Conservation (phyloP, 2,329 filamentous ascomycete species). For the Colletotrichum orbiculare region DNA sequence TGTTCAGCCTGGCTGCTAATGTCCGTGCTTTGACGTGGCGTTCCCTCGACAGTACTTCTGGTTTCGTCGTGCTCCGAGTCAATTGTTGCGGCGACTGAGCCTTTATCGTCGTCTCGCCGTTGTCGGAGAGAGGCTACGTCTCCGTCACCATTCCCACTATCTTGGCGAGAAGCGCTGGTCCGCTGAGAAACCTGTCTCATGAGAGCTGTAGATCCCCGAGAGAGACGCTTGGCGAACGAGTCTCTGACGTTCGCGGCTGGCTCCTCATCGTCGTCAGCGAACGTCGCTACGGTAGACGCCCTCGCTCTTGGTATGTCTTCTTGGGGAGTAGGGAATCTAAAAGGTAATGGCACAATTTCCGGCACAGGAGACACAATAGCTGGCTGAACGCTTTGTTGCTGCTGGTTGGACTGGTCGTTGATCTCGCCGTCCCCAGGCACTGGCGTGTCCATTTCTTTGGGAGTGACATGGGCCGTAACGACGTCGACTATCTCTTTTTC, state of each 20-base stretch:
- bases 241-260: conserved; percentile 39
- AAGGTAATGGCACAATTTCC: conserved; percentile 73
- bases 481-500: conserved; percentile 55
- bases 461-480: conserved; percentile 64
- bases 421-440: conserved; percentile 4
- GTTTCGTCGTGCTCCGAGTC: conserved; percentile 63
- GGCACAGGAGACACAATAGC: conserved; percentile 57
- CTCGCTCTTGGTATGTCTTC: conserved; percentile 52
- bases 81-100: conserved; percentile 68
- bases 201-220: conserved; percentile 55
- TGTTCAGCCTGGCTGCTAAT: conserved; percentile 52
- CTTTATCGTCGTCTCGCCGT: conserved; percentile 52
- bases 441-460: conserved; percentile 56
- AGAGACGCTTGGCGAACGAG: conserved; percentile 61
- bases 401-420: not conserved
- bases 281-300: conserved; percentile 76
- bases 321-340: conserved; percentile 64
- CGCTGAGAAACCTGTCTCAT: conserved; percentile 51
- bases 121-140: conserved; percentile 53
- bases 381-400: not conserved
- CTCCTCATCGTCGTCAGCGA: conserved; percentile 70
- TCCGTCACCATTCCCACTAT: conserved; percentile 51
- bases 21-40: conserved; percentile 48
- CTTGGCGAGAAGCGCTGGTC: conserved; percentile 37
- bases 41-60: conserved; percentile 43